phyloP scores from a whole-genome alignment of 78 protist species.

The Paulinella micropora region DNA sequence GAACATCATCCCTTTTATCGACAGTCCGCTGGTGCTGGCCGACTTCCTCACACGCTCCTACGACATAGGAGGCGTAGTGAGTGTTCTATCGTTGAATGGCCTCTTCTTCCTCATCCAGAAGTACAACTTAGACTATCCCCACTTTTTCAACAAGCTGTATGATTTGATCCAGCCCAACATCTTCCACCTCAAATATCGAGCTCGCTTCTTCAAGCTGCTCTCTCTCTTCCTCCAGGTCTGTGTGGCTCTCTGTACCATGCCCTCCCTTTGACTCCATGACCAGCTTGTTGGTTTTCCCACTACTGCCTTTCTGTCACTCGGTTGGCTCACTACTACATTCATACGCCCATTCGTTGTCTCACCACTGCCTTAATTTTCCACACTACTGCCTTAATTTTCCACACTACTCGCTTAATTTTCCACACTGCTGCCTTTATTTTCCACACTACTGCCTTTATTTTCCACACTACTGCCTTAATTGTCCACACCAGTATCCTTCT shows the following conservation, averaged over 20 bases:
- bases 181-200: slow-evolving; percentile 40
- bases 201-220: slow-evolving; percentile 33
- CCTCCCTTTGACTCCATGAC: not conserved
- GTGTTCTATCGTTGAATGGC: slow-evolving; percentile 51
- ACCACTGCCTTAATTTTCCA: too few species aligned
- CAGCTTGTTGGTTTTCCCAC: slow-evolving; percentile 32
- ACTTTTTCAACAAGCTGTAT: slow-evolving; percentile 46
- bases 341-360: too few species aligned
- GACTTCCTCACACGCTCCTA: slow-evolving; percentile 32
- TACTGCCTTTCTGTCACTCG: too few species aligned
- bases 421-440: too few species aligned
- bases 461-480: too few species aligned
- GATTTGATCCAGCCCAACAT: slow-evolving; percentile 38
- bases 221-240: not conserved
- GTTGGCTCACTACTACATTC: too few species aligned
- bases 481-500: too few species aligned
- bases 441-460: too few species aligned
- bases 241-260: not conserved
- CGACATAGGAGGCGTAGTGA: slow-evolving; percentile 44
- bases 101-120: slow-evolving; percentile 47
- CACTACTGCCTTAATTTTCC: too few species aligned
- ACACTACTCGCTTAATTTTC: too few species aligned
- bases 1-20: not conserved
- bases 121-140: slow-evolving; percentile 58
- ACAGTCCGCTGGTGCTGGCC: not conserved